These are phyloP conservation scores for Ceratocystis eucalypticola DNA, from an alignment of 2,329 filamentous ascomycete species.

Conservation along the genomic window DNA sequence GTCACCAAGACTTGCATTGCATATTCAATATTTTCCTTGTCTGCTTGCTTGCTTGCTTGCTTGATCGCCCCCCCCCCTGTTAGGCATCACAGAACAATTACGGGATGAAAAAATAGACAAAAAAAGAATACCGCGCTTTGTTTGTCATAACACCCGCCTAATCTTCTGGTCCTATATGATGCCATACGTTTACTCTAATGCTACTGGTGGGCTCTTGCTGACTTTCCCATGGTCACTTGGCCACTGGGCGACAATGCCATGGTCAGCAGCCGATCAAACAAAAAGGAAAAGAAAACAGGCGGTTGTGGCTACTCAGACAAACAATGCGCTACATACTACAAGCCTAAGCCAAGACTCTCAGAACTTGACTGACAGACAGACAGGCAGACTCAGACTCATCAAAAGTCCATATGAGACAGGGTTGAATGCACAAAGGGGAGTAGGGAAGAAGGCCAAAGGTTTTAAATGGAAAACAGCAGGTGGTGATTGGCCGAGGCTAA, in stretches of 20 bases:
- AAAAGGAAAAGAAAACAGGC: slow-evolving; percentile 26
- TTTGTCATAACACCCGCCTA: background rate
- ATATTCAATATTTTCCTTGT: background rate
- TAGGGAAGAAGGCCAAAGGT: background rate
- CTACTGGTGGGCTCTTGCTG: background rate
- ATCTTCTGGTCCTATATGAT: background rate
- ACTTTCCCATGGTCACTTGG: background rate
- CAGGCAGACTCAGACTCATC: too few species aligned
- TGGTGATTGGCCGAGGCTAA: slow-evolving; percentile 32
- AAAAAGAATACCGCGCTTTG: background rate
- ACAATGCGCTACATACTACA: background rate
- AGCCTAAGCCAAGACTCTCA: too few species aligned
- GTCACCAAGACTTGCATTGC: background rate
- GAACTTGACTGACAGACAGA: too few species aligned
- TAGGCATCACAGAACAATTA: background rate
- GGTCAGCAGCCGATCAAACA: slow-evolving; percentile 1
- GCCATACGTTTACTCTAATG: background rate
- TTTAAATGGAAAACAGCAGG: too few species aligned
- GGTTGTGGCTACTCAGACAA: slow-evolving; percentile 34
- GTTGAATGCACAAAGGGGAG: background rate
- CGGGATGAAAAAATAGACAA: background rate
- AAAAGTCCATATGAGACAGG: background rate
- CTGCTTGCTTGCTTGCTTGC: background rate
- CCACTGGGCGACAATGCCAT: background rate
- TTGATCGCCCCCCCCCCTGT: background rate